Base-by-base conservation (phyloP, 1,284 basidiomycete species). In the Mycosarcoma mackinlayi region DNA sequence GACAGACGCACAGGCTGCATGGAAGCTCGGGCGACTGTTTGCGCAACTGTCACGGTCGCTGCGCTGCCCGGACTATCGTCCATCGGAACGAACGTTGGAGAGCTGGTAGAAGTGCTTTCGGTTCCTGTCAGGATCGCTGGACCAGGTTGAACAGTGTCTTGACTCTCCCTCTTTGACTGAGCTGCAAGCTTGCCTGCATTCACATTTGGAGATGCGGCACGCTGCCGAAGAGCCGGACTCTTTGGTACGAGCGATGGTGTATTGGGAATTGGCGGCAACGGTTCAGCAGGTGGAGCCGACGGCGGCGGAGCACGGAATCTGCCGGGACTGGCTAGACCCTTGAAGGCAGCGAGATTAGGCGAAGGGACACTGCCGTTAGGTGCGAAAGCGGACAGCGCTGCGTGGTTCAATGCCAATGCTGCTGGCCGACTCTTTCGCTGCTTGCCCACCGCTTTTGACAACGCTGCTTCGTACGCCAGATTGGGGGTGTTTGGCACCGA, bases 231-330 rank as follows among this genome's bases (percentile, higher is more conserved):
- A 14, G 35, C 35, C 9, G 65, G 60, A 31, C 54, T 63, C 46
- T 53, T 56, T 2, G 52, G 57, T 2, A 35, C 40, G 33, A 64
- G 21, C 11, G 56, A 70, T 2, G 75, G 68, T 6, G 72, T 73
- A 9, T 54, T 45, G 3, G 76, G 76, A 11, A 78, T 57, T 1
- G 76, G 76, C 18, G 76, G 76, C 16, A 78, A 41, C 14, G 76
- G 76, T 14, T 75, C 75, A 11, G 54, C 49, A 0, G 76, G 76
- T 2, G 67, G 67, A 10, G 67, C 68, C 8, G 57, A 64, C 2
- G 72, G 72, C 4, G 72, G 72, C 16, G 63, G 72, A 21, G 52
- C 63, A 13, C 66, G 55, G 30, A 44, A 11, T 23, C 48, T 57
- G 28, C 44, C 50, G 19, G 72, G 72, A 41, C 67, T 70, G 7